Evolutionary conservation across 148 eudicot genomes (phyloP).

Genomic region (Dianthus caryophyllus): DNA sequence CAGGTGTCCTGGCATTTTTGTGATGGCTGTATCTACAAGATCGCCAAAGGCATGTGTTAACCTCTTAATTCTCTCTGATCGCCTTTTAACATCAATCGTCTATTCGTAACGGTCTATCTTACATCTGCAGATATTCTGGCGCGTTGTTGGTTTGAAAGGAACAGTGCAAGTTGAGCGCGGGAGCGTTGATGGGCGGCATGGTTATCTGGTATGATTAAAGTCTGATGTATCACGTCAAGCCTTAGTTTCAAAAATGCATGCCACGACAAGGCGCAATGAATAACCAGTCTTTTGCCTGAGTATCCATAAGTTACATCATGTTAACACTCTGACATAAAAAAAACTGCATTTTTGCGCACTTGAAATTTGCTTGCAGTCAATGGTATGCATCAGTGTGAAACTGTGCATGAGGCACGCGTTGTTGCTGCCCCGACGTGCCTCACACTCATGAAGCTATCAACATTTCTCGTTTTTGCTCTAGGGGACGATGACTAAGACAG

Average conservation of each 20-base stretch:
- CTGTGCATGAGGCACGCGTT: too few species aligned
- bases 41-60: slow-evolving; percentile 71
- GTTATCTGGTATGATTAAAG: slow-evolving; percentile 55
- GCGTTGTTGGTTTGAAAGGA: slow-evolving; percentile 82
- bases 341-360: too few species aligned
- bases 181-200: slow-evolving; percentile 62
- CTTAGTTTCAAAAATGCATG: too few species aligned
- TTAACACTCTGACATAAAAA: too few species aligned
- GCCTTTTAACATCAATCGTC: slow-evolving; percentile 6
- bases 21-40: slow-evolving; percentile 84
- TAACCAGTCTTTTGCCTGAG: too few species aligned
- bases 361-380: too few species aligned
- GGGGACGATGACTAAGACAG: background rate
- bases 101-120: slow-evolving; percentile 10
- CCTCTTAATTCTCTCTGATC: background rate
- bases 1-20: slow-evolving; percentile 92
- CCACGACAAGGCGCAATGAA: too few species aligned
- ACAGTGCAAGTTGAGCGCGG: slow-evolving; percentile 85
- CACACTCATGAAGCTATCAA: background rate
- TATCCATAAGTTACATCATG: too few species aligned
- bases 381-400: too few species aligned
- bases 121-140: slow-evolving; percentile 61
- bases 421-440: too few species aligned
- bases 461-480: background rate
- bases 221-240: background rate